These are phyloP conservation scores for Pisolithus marmoratus DNA, from an alignment of 768 basidiomycete species.

Conservation along the genomic window DNA sequence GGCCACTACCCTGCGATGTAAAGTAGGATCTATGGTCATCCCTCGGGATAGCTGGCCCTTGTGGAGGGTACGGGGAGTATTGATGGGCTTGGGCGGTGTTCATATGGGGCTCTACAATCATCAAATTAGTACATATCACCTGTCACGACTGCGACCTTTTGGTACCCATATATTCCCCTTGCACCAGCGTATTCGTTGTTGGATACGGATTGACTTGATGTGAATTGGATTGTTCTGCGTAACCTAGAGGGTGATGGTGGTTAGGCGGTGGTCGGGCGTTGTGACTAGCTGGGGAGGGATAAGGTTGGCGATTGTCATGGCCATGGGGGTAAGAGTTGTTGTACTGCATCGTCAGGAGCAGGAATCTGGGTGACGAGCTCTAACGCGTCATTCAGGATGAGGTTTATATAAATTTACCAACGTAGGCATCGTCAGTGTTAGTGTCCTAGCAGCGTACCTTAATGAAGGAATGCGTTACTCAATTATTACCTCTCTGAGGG, in stretches of 20 bases:
- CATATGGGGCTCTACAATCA: conserved; percentile 17
- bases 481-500: conserved; percentile 33
- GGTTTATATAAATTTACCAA: conserved; percentile 30
- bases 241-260: conserved; percentile 15
- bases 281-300: conserved; percentile 7
- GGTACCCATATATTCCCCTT: conserved; percentile 22
- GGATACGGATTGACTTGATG: conserved; percentile 21
- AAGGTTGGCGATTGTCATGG: conserved; percentile 12
- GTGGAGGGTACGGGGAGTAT: conserved; percentile 17
- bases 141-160: neutral
- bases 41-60: conserved; percentile 8
- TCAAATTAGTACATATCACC: conserved; percentile 4
- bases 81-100: conserved; percentile 11
- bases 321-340: conserved; percentile 17
- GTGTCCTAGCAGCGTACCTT: conserved; percentile 34
- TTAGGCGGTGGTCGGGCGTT: conserved; percentile 10
- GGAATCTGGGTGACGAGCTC: conserved; percentile 4
- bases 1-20: conserved; percentile 10
- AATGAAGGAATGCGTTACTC: conserved; percentile 32
- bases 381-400: conserved; percentile 4
- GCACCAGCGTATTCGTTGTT: conserved; percentile 15
- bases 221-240: conserved; percentile 21
- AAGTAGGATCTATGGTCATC: conserved; percentile 24
- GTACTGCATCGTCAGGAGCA: conserved; percentile 22
- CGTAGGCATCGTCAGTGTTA: conserved; percentile 30